Percentiles rank a stretch among this genome's conserved stretches.
Evolutionary conservation across 139 green algal species (phyloP).

Genomic region (Volvox africanus): DNA sequence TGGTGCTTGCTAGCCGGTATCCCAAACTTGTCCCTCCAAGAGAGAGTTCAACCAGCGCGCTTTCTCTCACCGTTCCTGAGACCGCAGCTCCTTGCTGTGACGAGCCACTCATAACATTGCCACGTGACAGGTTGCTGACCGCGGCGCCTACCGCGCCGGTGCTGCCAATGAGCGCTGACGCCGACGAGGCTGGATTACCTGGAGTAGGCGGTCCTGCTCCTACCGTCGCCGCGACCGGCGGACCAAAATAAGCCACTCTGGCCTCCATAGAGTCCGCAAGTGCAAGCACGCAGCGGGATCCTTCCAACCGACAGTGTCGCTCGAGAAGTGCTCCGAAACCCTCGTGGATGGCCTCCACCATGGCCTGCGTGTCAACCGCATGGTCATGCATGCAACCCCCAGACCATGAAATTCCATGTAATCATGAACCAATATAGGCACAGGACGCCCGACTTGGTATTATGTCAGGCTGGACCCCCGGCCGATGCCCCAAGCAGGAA

Average conservation of each 20-base stretch:
- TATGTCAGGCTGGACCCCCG: no score
- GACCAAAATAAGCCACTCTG: slow-evolving; percentile 24
- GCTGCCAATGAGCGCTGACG: background rate
- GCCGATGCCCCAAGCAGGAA: no score
- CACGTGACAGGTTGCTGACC: background rate
- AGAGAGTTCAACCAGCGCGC: no score
- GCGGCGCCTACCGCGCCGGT: background rate
- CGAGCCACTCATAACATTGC: background rate
- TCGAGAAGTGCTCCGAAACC: slow-evolving; percentile 20
- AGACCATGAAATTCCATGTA: no score
- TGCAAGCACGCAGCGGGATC: slow-evolving; percentile 29
- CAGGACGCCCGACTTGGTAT: no score
- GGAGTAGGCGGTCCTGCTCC: background rate
- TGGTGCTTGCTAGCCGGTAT: no score
- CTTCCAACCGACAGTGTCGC: background rate
- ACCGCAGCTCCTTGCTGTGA: background rate
- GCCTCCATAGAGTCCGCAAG: slow-evolving; percentile 38
- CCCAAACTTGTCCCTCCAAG: no score
- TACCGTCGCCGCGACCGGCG: background rate
- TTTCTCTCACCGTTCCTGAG: background rate
- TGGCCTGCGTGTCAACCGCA: background rate
- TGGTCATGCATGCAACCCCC: no score
- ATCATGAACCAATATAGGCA: no score
- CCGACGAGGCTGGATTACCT: background rate
- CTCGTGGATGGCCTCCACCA: slow-evolving; percentile 5